Percentiles rank a stretch among this genome's conserved stretches.
Conservation (phyloP, 345 rosid genomes). For the Eucalyptus cloeziana region DNA sequence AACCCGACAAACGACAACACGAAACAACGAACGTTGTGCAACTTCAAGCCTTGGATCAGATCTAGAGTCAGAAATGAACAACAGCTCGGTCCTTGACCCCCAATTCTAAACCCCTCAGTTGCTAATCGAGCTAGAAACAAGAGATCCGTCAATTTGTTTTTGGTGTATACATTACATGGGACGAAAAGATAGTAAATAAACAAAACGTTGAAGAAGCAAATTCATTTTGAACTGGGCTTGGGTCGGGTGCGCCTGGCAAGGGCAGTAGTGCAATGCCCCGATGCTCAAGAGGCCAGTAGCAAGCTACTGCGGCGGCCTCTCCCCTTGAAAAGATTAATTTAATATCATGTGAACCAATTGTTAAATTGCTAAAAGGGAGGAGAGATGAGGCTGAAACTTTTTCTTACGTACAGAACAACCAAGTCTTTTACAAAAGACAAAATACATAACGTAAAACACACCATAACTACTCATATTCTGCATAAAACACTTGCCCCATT, state of each 20-base stretch:
- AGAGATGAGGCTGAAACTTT: too few relatives aligned
- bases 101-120: not conserved
- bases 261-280: not conserved
- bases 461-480: too few relatives aligned
- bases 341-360: constrained; percentile 13
- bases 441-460: too few relatives aligned
- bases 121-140: not conserved
- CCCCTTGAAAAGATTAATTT: constrained; percentile 2
- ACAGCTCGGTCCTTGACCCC: not conserved
- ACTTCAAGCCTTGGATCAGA: not conserved
- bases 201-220: not conserved
- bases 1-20: not conserved
- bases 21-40: not conserved
- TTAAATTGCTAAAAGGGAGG: too few relatives aligned
- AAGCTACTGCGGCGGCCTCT: not conserved
- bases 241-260: not conserved
- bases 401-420: too few relatives aligned
- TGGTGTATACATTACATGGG: not conserved
- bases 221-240: not conserved
- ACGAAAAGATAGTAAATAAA: not conserved
- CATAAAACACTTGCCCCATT: too few relatives aligned
- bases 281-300: not conserved
- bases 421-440: too few relatives aligned
- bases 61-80: not conserved
- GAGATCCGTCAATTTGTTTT: not conserved